Evolutionary conservation across 805 yeast species (phyloP).

Genomic region (Ogataea pilisensis): DNA sequence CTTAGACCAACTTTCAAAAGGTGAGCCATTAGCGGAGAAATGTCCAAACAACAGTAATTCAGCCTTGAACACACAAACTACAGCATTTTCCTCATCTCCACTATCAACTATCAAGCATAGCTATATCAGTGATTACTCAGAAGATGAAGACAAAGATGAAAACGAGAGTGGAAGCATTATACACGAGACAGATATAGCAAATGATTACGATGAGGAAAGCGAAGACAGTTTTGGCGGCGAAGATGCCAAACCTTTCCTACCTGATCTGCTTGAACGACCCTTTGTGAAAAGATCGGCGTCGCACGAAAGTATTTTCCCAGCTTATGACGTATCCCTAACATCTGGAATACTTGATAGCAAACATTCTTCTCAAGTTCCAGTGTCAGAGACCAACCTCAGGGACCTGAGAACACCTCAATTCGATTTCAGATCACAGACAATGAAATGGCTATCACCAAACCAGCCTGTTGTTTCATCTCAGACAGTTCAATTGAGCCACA

Average conservation of each 20-base stretch:
- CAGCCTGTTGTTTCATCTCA: conserved; percentile 19
- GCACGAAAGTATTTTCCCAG: conserved; percentile 28
- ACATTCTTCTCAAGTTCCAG: background rate
- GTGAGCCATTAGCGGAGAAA: background rate
- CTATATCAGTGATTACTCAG: conserved; percentile 9
- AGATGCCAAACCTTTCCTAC: conserved; percentile 20
- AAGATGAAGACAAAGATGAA: conserved; percentile 1
- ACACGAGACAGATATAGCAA: background rate
- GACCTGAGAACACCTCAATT: background rate
- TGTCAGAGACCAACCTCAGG: background rate
- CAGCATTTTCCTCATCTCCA: conserved; percentile 16
- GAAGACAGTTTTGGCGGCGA: conserved; percentile 24
- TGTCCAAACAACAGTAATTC: background rate
- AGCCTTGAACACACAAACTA: too few species aligned
- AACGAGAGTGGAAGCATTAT: background rate
- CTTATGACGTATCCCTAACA: background rate
- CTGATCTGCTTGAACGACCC: conserved; percentile 9
- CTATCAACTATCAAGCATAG: conserved; percentile 19
- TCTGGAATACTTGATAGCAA: background rate
- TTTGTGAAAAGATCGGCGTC: conserved; percentile 20
- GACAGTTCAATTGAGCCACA: background rate
- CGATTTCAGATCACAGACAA: conserved; percentile 27
- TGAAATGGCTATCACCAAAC: conserved; percentile 30
- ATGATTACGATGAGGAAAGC: conserved; percentile 6
- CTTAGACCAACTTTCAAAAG: conserved; percentile 2